phyloP scores from a whole-genome alignment of 257 asterid species.

The Solanum sitiens region DNA sequence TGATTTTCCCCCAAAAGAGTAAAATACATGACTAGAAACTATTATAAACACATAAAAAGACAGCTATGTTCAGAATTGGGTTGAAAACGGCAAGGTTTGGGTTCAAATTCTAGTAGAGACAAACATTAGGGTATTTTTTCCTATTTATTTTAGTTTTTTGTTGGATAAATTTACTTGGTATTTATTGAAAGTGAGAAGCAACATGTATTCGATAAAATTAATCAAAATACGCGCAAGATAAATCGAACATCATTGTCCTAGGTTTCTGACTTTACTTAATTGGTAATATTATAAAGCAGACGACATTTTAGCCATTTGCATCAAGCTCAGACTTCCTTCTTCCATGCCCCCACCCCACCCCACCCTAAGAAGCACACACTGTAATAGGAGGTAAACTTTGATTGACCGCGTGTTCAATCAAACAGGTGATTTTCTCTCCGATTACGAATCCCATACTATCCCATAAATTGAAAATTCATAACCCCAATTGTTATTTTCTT shows the following conservation, averaged over 20 bases:
- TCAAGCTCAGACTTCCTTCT: too few relatives aligned
- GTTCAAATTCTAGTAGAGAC: too few relatives aligned
- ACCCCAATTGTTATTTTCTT: neutral
- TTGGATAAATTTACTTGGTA: neutral
- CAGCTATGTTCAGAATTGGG: neutral
- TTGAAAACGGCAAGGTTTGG: neutral
- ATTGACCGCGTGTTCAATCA: too few relatives aligned
- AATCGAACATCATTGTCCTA: too few relatives aligned
- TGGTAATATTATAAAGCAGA: too few relatives aligned
- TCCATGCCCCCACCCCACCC: too few relatives aligned
- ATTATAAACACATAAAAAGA: neutral
- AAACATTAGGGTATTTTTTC: neutral
- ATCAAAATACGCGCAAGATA: neutral
- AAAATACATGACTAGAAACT: neutral
- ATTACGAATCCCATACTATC: too few relatives aligned
- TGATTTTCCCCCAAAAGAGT: neutral
- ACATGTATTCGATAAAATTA: rapidly evolving
- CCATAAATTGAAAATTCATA: too few relatives aligned
- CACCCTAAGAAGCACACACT: too few relatives aligned
- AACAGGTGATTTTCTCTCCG: too few relatives aligned
- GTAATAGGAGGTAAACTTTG: too few relatives aligned
- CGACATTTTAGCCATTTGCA: too few relatives aligned
- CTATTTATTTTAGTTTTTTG: neutral
- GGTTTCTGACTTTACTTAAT: neutral
- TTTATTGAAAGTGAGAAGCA: neutral